phyloP scores from a whole-genome alignment of 2,329 filamentous ascomycete species.

The Pseudocercospora crystallina region DNA sequence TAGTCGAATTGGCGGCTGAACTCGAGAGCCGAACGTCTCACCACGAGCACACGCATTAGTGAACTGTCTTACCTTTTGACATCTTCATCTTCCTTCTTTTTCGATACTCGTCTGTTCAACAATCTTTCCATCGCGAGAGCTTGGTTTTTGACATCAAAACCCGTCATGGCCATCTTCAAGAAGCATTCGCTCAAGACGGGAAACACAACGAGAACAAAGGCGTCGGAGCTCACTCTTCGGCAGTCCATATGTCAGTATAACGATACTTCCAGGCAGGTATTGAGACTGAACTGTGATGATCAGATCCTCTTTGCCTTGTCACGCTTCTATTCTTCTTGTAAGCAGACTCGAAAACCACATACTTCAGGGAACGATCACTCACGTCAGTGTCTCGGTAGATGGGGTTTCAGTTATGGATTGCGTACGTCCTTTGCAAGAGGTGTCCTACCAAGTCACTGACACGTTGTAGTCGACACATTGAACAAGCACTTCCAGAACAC shows the following conservation, averaged over 20 bases:
- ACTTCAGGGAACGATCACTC: background rate
- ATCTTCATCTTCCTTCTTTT: background rate
- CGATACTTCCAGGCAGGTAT: background rate
- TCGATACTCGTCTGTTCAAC: background rate
- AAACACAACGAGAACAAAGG: conserved; percentile 19
- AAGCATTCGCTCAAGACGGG: conserved; percentile 18
- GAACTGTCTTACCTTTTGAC: background rate
- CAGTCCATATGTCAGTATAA: conserved; percentile 19
- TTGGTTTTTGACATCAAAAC: no score
- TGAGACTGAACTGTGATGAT: no score
- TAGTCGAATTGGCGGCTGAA: conserved; percentile 5
- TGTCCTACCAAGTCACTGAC: conserved; percentile 49
- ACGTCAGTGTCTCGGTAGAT: no score
- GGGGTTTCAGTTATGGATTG: background rate
- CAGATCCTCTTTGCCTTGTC: conserved; percentile 60
- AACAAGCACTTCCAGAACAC: conserved; percentile 50
- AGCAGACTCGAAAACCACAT: conserved; percentile 37
- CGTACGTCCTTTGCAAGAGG: background rate
- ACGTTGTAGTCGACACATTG: conserved; percentile 56
- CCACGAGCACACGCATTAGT: background rate
- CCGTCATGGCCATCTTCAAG: conserved; percentile 21
- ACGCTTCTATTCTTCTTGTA: conserved; percentile 65
- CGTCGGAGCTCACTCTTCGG: conserved; percentile 22
- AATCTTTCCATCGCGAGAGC: background rate
- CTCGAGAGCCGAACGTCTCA: background rate